Evolutionary conservation across 192 early-diverging fungal genomes (phyloP).

Genomic region (Neocallimastix lanati): DNA sequence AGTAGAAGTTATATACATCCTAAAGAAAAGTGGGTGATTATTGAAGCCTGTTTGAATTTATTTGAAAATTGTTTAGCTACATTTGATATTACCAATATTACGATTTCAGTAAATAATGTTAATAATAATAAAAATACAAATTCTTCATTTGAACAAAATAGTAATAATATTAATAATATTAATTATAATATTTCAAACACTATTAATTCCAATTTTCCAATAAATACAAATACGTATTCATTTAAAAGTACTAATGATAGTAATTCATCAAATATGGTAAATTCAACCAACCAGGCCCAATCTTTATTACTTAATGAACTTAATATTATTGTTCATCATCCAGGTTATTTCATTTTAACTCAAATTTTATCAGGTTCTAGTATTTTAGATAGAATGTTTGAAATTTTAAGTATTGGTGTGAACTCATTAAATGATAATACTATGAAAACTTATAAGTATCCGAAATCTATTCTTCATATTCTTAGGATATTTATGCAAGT

Average conservation of each 20-base stretch:
- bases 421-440: constrained; percentile 28
- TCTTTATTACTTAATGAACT: background rate
- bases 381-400: constrained; percentile 48
- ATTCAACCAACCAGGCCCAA: background rate
- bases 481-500: constrained; percentile 46
- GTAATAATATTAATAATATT: background rate
- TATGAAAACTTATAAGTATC: constrained; percentile 5
- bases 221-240: background rate
- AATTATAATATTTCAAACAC: background rate
- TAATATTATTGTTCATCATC: constrained; percentile 24
- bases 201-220: background rate
- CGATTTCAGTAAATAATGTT: background rate
- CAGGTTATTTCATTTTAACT: constrained; percentile 67
- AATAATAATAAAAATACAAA: background rate
- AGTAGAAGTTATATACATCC: constrained; percentile 40
- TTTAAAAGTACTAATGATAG: background rate
- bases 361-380: constrained; percentile 55
- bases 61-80: constrained; percentile 62
- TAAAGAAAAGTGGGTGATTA: constrained; percentile 60
- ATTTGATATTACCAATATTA: constrained; percentile 44
- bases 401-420: constrained; percentile 41
- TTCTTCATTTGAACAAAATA: background rate
- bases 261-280: background rate
- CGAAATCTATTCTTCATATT: constrained; percentile 16
- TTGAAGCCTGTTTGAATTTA: constrained; percentile 47